These are phyloP conservation scores for Sphagnum tenellum DNA, from an alignment of 225 moss, liverwort and hornwort genomes.

Conservation along the genomic window DNA sequence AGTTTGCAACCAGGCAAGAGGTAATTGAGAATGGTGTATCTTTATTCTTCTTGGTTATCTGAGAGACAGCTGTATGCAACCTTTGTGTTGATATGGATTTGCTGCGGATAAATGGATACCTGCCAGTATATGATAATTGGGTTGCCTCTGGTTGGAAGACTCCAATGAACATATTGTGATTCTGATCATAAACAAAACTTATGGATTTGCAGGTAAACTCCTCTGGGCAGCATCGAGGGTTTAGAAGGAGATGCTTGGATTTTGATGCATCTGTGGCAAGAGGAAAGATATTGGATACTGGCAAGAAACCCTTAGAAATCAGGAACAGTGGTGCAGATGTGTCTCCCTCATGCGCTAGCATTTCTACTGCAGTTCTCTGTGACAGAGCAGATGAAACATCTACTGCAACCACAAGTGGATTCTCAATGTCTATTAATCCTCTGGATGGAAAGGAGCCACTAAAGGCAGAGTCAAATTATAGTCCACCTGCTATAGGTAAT, in stretches of 20 bases:
- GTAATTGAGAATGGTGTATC: no score
- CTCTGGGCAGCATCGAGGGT: constrained; percentile 52
- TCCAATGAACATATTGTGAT: no score
- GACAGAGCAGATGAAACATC: constrained; percentile 46
- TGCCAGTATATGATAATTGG: no score
- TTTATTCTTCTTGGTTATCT: no score
- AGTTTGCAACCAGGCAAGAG: no score
- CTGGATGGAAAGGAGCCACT: constrained; percentile 20
- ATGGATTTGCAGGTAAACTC: constrained; percentile 32
- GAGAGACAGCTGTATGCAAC: no score
- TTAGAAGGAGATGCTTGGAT: constrained; percentile 81
- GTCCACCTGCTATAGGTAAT: constrained; percentile 23
- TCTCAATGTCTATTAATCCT: constrained; percentile 12
- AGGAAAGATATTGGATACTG: constrained; percentile 75
- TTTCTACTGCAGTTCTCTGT: constrained; percentile 29
- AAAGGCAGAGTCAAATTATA: constrained; percentile 20
- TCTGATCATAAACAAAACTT: no score
- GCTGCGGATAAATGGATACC: no score
- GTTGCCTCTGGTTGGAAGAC: no score
- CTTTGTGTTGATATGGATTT: no score
- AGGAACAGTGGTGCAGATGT: constrained; percentile 5
- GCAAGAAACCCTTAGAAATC: constrained; percentile 45
- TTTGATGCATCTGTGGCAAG: constrained; percentile 79
- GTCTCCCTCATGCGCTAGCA: constrained; percentile 6
- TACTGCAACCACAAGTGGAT: constrained; percentile 49